A percentile compares a stretch with the other conserved stretches of the same genome.
Conservation (phyloP, 2,329 filamentous ascomycete species). For the Hansfordia pulvinata region DNA sequence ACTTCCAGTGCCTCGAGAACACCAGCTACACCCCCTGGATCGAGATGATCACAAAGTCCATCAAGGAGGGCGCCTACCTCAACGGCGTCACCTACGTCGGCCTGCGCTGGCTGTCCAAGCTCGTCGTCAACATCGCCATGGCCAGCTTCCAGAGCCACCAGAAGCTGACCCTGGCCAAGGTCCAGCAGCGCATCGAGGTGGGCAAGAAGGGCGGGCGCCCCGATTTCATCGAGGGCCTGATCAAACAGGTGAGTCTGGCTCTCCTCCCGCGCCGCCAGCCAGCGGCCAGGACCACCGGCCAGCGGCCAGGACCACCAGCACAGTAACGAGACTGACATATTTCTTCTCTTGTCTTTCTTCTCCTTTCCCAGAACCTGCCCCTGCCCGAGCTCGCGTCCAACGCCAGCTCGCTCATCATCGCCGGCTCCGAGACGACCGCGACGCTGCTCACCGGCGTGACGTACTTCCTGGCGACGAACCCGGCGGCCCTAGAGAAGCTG, state of each 20-base stretch:
- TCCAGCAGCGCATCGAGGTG: neutral
- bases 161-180: neutral
- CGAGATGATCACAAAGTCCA: neutral
- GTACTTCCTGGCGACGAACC: neutral
- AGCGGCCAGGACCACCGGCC: too few relatives aligned
- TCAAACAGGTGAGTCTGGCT: neutral
- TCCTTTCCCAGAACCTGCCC: too few relatives aligned
- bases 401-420: neutral
- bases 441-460: neutral
- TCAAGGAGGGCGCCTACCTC: neutral
- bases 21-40: constrained; percentile 3
- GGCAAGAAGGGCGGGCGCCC: neutral
- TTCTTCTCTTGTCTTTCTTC: neutral
- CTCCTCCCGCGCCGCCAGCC: too few relatives aligned
- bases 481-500: neutral
- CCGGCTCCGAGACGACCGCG: neutral
- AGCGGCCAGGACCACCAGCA: too few relatives aligned
- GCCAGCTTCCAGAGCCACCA: neutral
- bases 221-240: neutral
- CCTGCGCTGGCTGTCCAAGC: neutral
- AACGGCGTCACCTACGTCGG: neutral
- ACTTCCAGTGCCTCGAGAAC: constrained; percentile 1
- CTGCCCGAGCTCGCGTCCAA: neutral
- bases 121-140: neutral
- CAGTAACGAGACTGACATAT: neutral